These are phyloP conservation scores for Stylonectria norvegica DNA, from an alignment of 2,329 filamentous ascomycete genomes.

Conservation along the genomic window DNA sequence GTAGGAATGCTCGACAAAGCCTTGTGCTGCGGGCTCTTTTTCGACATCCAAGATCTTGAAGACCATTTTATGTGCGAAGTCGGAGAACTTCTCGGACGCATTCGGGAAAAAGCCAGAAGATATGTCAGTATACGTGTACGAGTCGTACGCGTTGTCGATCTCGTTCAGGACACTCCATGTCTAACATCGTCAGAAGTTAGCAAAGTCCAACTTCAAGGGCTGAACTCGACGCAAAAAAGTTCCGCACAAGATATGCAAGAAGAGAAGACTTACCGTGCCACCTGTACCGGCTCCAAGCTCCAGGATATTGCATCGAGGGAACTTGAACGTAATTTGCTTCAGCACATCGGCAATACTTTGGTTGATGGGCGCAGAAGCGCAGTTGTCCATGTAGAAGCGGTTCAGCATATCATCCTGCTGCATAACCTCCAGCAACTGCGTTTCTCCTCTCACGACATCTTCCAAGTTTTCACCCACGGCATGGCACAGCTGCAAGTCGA, in stretches of 20 bases:
- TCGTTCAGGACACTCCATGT: no score
- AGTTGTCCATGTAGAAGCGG: conserved; percentile 13
- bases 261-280: conserved; percentile 2
- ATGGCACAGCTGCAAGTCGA: conserved; percentile 11
- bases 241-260: no score
- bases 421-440: conserved; percentile 13
- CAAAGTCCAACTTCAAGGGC: no score
- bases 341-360: conserved; percentile 8
- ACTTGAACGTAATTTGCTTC: conserved; percentile 8
- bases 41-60: conserved; percentile 9
- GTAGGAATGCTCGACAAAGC: conserved; percentile 10
- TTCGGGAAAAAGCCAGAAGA: neutral
- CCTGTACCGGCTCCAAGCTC: conserved; percentile 12
- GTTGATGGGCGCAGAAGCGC: conserved; percentile 8
- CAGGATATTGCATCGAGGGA: conserved; percentile 6
- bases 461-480: conserved; percentile 11
- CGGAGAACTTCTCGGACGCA: neutral
- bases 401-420: conserved; percentile 11
- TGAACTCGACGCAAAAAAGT: no score
- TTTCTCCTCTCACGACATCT: conserved; percentile 8
- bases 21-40: conserved; percentile 6
- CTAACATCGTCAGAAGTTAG: no score
- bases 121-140: conserved; percentile 3
- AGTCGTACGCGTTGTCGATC: no score
- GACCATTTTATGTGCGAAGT: neutral